Evolutionary conservation across 2,329 filamentous ascomycete genomes (phyloP).

Genomic region (Acrocalymma vagum): DNA sequence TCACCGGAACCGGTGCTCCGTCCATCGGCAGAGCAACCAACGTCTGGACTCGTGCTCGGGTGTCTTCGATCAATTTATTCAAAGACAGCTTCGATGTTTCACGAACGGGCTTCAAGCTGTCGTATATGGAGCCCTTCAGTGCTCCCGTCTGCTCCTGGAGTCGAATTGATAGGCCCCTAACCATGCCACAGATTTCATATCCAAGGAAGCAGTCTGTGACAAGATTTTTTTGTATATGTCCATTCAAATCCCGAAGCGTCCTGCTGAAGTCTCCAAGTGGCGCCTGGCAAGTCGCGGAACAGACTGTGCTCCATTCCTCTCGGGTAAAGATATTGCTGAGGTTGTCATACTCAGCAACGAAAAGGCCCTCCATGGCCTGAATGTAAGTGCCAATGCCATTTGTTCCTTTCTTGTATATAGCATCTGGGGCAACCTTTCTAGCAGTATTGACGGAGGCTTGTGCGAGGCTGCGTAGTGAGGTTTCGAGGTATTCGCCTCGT

Average conservation of each 20-base stretch:
- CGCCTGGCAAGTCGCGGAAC: slow-evolving; percentile 79
- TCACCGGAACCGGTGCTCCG: slow-evolving; percentile 79
- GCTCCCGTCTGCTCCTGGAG: slow-evolving; percentile 86
- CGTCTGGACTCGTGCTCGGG: slow-evolving; percentile 71
- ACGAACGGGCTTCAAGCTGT: slow-evolving; percentile 86
- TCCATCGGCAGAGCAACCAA: slow-evolving; percentile 78
- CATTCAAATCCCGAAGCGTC: slow-evolving; percentile 87
- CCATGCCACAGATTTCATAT: slow-evolving; percentile 93
- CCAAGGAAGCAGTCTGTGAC: slow-evolving; percentile 93
- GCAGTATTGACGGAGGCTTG: slow-evolving; percentile 82
- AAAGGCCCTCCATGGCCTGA: slow-evolving; percentile 85
- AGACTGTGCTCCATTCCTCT: slow-evolving; percentile 83
- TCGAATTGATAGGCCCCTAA: slow-evolving; percentile 79
- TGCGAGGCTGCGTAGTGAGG: slow-evolving; percentile 84
- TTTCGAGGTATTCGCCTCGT: slow-evolving; percentile 84
- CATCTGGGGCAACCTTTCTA: slow-evolving; percentile 76
- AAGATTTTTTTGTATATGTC: slow-evolving; percentile 85
- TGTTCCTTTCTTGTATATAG: slow-evolving; percentile 85
- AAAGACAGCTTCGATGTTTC: slow-evolving; percentile 92
- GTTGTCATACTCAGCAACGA: slow-evolving; percentile 88
- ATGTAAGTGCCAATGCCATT: slow-evolving; percentile 93
- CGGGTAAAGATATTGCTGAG: slow-evolving; percentile 86
- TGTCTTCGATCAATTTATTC: slow-evolving; percentile 83
- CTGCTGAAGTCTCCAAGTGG: slow-evolving; percentile 83
- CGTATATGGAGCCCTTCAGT: slow-evolving; percentile 81